Evolutionary conservation across 2,329 filamentous ascomycete species (phyloP).

Genomic region (Geosmithia flava): DNA sequence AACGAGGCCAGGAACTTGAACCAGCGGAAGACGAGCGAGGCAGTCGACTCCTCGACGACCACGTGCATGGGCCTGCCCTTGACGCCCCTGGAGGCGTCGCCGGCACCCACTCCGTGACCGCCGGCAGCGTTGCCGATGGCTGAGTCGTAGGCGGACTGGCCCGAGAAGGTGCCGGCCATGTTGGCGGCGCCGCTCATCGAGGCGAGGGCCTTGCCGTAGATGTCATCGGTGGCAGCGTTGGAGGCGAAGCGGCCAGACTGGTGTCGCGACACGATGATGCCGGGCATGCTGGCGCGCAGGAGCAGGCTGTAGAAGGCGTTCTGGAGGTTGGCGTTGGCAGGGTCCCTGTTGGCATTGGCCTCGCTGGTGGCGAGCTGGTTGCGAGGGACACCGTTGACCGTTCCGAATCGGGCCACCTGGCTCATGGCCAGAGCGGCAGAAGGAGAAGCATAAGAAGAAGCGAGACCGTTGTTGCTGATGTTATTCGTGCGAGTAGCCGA

Average conservation of each 20-base stretch:
- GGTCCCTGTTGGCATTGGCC: constrained; percentile 86
- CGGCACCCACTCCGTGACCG: constrained; percentile 47
- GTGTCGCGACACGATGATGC: constrained; percentile 84
- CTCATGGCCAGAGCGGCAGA: background rate
- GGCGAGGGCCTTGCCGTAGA: constrained; percentile 63
- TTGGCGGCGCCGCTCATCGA: constrained; percentile 14
- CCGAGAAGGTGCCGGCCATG: background rate
- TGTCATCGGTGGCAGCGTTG: constrained; percentile 64
- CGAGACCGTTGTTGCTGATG: background rate
- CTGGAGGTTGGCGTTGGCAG: constrained; percentile 74
- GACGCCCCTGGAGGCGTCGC: constrained; percentile 48
- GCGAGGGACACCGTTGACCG: constrained; percentile 37
- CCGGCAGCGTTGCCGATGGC: constrained; percentile 28
- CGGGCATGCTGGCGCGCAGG: constrained; percentile 82
- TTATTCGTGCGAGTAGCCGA: background rate
- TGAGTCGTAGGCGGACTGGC: background rate
- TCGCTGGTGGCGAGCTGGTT: constrained; percentile 74
- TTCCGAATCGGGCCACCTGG: constrained; percentile 20
- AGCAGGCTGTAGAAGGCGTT: constrained; percentile 90
- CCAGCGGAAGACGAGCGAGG: constrained; percentile 77
- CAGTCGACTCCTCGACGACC: constrained; percentile 81
- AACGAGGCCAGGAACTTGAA: constrained; percentile 77
- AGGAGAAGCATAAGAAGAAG: too few relatives aligned
- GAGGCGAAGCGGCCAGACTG: constrained; percentile 75
- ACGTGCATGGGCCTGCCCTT: constrained; percentile 88